Evolutionary conservation across 352 stramenopile species (phyloP).

Genomic region (Phytophthora colocasiae): DNA sequence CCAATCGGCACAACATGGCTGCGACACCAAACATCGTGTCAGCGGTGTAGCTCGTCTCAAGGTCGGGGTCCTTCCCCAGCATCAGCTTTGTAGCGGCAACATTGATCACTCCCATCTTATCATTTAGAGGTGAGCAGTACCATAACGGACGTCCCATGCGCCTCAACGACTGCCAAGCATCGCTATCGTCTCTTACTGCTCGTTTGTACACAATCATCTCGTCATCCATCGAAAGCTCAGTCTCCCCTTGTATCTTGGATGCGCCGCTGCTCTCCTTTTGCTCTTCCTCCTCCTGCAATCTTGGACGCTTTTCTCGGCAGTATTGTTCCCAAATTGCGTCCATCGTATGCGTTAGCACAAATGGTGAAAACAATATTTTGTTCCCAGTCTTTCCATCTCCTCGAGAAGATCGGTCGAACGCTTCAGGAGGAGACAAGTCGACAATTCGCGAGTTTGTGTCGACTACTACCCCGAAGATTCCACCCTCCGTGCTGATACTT

Average conservation of each 20-base stretch:
- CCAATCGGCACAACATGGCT: conserved; percentile 9
- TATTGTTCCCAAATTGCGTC: conserved; percentile 6
- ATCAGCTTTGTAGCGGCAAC: conserved; percentile 15
- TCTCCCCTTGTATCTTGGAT: too few relatives aligned
- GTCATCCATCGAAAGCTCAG: background rate
- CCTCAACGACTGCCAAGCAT: conserved; percentile 5
- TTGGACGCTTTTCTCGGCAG: background rate
- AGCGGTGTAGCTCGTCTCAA: background rate
- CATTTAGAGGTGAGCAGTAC: background rate
- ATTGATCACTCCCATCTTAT: background rate
- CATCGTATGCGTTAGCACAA: conserved; percentile 26
- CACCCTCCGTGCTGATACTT: background rate
- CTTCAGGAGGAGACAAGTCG: background rate
- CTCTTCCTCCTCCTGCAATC: background rate
- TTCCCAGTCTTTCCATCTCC: background rate
- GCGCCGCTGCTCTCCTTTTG: background rate
- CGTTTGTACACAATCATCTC: conserved; percentile 8
- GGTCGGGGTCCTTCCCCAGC: background rate
- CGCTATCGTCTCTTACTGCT: background rate
- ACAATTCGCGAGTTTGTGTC: conserved; percentile 20
- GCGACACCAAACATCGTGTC: conserved; percentile 19
- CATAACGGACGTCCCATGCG: conserved; percentile 21
- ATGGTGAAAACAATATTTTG: conserved; percentile 6
- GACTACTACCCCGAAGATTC: conserved; percentile 18
- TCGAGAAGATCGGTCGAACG: background rate